Evolutionary conservation across 2,329 filamentous ascomycete genomes (phyloP).

Genomic region (Neonectria coccinea): DNA sequence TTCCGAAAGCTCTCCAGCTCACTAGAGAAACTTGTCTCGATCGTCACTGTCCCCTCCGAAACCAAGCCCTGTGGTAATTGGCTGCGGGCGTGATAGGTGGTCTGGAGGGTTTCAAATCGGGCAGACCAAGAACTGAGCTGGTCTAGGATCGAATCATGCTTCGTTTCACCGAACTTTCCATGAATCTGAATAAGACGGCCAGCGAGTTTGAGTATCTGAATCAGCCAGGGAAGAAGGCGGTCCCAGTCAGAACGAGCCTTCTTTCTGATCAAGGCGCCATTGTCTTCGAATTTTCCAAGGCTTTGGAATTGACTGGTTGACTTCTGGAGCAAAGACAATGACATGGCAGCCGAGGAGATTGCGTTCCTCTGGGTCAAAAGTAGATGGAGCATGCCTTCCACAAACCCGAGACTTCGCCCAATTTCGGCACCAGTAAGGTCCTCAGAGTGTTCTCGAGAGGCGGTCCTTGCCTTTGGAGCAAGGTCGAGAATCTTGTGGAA

Average conservation of each 20-base stretch:
- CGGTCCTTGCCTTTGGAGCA: slow-evolving; percentile 74
- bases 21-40: slow-evolving; percentile 51
- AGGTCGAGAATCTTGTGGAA: slow-evolving; percentile 85
- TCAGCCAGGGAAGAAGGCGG: slow-evolving; percentile 68
- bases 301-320: slow-evolving; percentile 52
- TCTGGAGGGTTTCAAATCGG: slow-evolving; percentile 58
- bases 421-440: slow-evolving; percentile 88
- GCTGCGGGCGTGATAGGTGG: slow-evolving; percentile 56
- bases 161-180: slow-evolving; percentile 68
- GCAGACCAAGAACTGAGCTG: slow-evolving; percentile 64
- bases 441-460: slow-evolving; percentile 79
- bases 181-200: slow-evolving; percentile 74
- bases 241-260: slow-evolving; percentile 40
- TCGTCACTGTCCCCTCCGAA: slow-evolving; percentile 51
- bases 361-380: slow-evolving; percentile 69
- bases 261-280: slow-evolving; percentile 39
- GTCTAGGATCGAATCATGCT: slow-evolving; percentile 59
- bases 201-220: slow-evolving; percentile 74
- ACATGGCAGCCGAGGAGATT: slow-evolving; percentile 56
- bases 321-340: slow-evolving; percentile 54
- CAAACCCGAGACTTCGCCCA: slow-evolving; percentile 79
- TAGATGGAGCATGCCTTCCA: slow-evolving; percentile 87
- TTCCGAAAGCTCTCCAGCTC: slow-evolving; percentile 53
- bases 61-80: slow-evolving; percentile 64
- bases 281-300: slow-evolving; percentile 48